Evolutionary conservation across 805 yeast genomes (phyloP).

Genomic region (Tetrapisispora taiwanensis): DNA sequence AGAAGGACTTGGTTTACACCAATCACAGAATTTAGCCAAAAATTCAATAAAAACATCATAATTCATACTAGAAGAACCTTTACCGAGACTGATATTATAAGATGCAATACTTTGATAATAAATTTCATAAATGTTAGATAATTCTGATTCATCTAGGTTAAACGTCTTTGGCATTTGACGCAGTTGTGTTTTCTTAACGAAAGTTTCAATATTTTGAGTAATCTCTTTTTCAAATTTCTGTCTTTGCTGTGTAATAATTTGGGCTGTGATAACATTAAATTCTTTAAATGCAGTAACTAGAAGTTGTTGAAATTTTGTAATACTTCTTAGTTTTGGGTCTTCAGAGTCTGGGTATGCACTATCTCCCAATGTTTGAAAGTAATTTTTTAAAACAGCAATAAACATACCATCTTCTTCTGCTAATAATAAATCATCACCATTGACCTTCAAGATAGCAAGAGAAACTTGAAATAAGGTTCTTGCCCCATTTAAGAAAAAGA

Average conservation of each 20-base stretch:
- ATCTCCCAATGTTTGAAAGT: conserved; percentile 66
- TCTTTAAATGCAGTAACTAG: conserved; percentile 89
- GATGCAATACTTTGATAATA: conserved; percentile 69
- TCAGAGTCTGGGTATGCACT: conserved; percentile 66
- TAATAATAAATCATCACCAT: conserved; percentile 71
- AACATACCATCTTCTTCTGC: conserved; percentile 90
- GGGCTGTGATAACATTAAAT: conserved; percentile 71
- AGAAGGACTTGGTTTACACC: conserved; percentile 42
- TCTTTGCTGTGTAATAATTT: conserved; percentile 58
- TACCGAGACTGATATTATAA: conserved; percentile 44
- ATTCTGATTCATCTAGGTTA: conserved; percentile 45
- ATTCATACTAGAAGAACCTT: conserved; percentile 60
- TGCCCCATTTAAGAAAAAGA: conserved; percentile 83
- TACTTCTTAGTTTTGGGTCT: conserved; percentile 50
- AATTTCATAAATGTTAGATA: conserved; percentile 73
- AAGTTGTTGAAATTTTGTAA: conserved; percentile 81
- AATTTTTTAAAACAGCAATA: conserved; percentile 73
- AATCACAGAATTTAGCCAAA: conserved; percentile 70
- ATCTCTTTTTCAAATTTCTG: conserved; percentile 64
- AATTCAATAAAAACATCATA: conserved; percentile 61
- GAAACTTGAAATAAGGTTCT: conserved; percentile 87
- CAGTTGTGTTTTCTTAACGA: conserved; percentile 85
- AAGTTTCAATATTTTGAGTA: conserved; percentile 74
- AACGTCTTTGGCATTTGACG: conserved; percentile 72
- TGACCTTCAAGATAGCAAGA: conserved; percentile 76